Evolutionary conservation across 345 rosid species (phyloP).

Genomic region (Aegle marmelos): DNA sequence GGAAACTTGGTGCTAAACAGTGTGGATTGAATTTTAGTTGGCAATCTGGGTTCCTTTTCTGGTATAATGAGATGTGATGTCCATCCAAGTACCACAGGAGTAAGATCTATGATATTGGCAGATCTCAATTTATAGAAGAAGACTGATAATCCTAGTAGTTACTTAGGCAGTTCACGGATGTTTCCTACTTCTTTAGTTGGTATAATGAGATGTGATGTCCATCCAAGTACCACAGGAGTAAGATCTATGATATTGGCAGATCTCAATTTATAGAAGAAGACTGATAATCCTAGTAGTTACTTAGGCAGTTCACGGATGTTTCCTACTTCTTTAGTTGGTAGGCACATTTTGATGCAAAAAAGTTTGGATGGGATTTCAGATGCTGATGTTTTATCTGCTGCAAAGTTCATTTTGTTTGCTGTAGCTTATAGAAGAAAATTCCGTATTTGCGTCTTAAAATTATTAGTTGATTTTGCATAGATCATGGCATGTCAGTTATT

Average conservation of each 20-base stretch:
- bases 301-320: background rate
- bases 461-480: background rate
- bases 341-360: background rate
- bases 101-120: background rate
- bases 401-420: background rate
- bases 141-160: background rate
- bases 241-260: background rate
- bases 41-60: background rate
- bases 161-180: background rate
- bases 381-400: background rate
- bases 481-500: background rate
- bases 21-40: background rate
- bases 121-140: background rate
- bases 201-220: background rate
- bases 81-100: background rate
- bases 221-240: background rate
- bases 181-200: background rate
- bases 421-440: background rate
- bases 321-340: background rate
- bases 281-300: conserved; percentile 1
- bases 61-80: background rate
- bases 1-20: background rate
- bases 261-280: background rate
- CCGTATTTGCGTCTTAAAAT: background rate
- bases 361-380: background rate